Evolutionary conservation across 306 rosid genomes (phyloP), one percentile per base, ranked within the genome.

Genomic region (Mimosa bimucronata): DNA sequence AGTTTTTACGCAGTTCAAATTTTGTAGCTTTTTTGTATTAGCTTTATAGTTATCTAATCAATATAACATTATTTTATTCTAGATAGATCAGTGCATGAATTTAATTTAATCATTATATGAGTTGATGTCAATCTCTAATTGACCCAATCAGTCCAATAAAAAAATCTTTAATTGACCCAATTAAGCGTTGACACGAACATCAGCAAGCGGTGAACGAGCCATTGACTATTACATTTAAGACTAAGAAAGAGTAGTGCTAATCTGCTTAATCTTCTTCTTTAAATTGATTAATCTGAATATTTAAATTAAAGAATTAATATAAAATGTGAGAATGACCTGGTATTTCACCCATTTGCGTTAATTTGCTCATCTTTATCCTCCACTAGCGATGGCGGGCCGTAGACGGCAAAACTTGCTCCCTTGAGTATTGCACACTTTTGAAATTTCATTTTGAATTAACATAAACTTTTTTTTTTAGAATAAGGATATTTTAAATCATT

Each of bases 321-420:
- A 37, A 18, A 8, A 10, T 23, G 65, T 25, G 73, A 23, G 28
- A 21, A 4, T 41, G 34, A 14, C 25, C 9, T 23, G 74, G n/a
- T 13, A 70, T 69, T 42, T 23, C 15, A 10, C 10, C 55, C 18
- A 21, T 68, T 25, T 9, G 57, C 37, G 55, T 42, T 50, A 42
- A 42, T 13, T 69, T 70, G 57, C 23, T 70, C 3, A 42, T 16
- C 37, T 69, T 25, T 42, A 61, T 41, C 75, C 60, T 13, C 25
- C 48, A 6, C 37, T 7, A 15, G 1, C 75, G 34, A 15, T 71
- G 25, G 75, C 75, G 40, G 75, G 75, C 75, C 60, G 75, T 71
- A 23, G 60, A 71, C 75, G 58, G 75, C 60, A 45, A 45, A 44
- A 71, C 75, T 71, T 45, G 25, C 75, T 3, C 25, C 0, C 3